phyloP scores from a whole-genome alignment of 1,284 basidiomycete species.

The Irpex sp. region DNA sequence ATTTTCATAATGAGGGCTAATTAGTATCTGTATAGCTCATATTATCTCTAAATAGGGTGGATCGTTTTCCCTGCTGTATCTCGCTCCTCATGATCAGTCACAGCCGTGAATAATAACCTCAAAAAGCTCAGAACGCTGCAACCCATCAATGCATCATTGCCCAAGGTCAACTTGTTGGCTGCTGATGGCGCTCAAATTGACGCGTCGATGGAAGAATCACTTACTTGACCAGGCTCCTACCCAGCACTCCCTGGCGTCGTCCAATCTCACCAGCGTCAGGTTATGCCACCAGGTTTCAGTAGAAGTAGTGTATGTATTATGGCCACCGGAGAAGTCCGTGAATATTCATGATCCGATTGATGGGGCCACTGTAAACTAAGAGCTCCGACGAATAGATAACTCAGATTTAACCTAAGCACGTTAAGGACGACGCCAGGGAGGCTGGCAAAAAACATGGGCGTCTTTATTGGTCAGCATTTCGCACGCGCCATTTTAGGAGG shows the following conservation, averaged over 20 bases:
- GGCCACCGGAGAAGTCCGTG: not conserved
- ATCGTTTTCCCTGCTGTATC: too few species aligned
- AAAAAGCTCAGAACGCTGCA: too few species aligned
- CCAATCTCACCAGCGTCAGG: not conserved
- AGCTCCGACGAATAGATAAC: not conserved
- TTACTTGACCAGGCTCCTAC: not conserved
- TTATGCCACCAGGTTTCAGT: not conserved
- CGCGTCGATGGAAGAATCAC: too few species aligned
- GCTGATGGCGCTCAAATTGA: too few species aligned
- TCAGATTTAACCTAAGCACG: not conserved
- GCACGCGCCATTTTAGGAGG: not conserved
- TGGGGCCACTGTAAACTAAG: not conserved
- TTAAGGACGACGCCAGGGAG: not conserved
- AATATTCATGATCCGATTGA: not conserved
- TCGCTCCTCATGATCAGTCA: too few species aligned
- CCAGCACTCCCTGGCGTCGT: too few species aligned
- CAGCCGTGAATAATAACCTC: too few species aligned
- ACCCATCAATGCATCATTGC: too few species aligned
- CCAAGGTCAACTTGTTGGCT: too few species aligned
- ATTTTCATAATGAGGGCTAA: too few species aligned
- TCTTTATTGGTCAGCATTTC: not conserved
- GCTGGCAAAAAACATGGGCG: not conserved
- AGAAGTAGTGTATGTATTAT: not conserved
- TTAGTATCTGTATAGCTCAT: too few species aligned
- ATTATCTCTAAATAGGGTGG: too few species aligned